Conservation (phyloP, 768 basidiomycete genomes). For the Hortiboletus flavorubellus region DNA sequence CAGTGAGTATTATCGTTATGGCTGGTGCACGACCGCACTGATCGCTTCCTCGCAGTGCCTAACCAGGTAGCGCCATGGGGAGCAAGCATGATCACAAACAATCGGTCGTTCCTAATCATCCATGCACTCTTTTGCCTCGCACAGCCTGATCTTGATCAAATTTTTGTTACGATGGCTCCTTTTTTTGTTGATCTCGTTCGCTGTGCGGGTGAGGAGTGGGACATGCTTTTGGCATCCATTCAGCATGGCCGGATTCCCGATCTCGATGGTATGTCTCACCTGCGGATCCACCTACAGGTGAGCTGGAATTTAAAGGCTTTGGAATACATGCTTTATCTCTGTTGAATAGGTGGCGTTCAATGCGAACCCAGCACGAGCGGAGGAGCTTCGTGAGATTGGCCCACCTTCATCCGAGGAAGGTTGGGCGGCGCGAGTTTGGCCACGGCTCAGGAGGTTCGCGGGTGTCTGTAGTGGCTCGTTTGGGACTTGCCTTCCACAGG, state of each 20-base stretch:
- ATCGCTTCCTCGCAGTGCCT: slow-evolving; percentile 3
- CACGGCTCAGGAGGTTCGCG: slow-evolving; percentile 2
- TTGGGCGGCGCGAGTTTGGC: slow-evolving; percentile 17
- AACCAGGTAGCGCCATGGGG: slow-evolving; percentile 7
- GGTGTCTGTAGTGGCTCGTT: slow-evolving; percentile 16
- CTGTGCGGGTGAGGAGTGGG: slow-evolving; percentile 9
- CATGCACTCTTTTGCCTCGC: slow-evolving; percentile 18
- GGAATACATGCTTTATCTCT: neutral
- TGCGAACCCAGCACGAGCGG: slow-evolving; percentile 6
- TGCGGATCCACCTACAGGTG: slow-evolving; percentile 10
- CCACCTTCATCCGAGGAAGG: slow-evolving; percentile 9
- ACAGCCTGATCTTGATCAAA: slow-evolving; percentile 4
- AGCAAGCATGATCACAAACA: slow-evolving; percentile 6
- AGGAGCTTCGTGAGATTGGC: slow-evolving; percentile 14
- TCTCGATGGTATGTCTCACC: slow-evolving; percentile 8
- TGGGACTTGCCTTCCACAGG: slow-evolving; percentile 7
- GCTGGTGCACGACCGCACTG: neutral
- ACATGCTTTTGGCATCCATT: slow-evolving; percentile 7
- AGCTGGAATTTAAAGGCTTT: neutral
- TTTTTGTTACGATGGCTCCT: neutral
- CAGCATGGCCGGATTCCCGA: slow-evolving; percentile 10
- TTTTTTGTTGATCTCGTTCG: slow-evolving; percentile 12
- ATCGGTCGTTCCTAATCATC: slow-evolving; percentile 13
- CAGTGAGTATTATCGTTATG: neutral
- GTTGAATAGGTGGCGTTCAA: slow-evolving; percentile 1